phyloP scores from a whole-genome alignment of 768 basidiomycete species.

The Pleurotus tuoliensis region DNA sequence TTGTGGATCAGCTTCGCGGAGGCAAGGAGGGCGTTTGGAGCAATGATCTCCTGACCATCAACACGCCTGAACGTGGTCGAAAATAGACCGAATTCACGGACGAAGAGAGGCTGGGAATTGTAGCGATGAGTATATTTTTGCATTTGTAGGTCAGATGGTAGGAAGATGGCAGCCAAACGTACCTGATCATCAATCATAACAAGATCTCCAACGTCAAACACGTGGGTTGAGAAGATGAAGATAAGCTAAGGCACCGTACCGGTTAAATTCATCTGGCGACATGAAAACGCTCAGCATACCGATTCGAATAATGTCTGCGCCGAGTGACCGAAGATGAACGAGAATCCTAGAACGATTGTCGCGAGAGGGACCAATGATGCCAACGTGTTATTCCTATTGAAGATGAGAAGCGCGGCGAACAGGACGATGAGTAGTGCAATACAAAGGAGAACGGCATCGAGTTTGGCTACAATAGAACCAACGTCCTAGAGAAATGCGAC shows the following conservation, averaged over 20 bases:
- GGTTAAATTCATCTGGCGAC: background rate
- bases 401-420: conserved; percentile 73
- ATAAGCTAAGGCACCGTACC: conserved; percentile 46
- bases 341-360: conserved; percentile 78
- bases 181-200: conserved; percentile 78
- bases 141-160: background rate
- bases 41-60: conserved; percentile 77
- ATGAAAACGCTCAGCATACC: conserved; percentile 30
- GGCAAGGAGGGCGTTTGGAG: conserved; percentile 71
- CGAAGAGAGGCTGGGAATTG: conserved; percentile 36
- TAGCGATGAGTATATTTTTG: background rate
- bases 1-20: conserved; percentile 76
- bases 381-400: conserved; percentile 62
- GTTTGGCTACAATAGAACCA: conserved; percentile 67
- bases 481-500: conserved; percentile 47
- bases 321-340: conserved; percentile 82
- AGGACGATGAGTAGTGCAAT: conserved; percentile 54
- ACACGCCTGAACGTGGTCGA: conserved; percentile 77
- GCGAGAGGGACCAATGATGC: conserved; percentile 76
- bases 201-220: conserved; percentile 81
- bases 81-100: conserved; percentile 78
- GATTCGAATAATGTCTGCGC: conserved; percentile 79
- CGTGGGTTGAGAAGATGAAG: conserved; percentile 83
- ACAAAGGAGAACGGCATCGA: conserved; percentile 69
- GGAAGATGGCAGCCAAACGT: conserved; percentile 7